Evolutionary conservation across 306 rosid genomes (phyloP).

Genomic region (Prunus fruticosa): DNA sequence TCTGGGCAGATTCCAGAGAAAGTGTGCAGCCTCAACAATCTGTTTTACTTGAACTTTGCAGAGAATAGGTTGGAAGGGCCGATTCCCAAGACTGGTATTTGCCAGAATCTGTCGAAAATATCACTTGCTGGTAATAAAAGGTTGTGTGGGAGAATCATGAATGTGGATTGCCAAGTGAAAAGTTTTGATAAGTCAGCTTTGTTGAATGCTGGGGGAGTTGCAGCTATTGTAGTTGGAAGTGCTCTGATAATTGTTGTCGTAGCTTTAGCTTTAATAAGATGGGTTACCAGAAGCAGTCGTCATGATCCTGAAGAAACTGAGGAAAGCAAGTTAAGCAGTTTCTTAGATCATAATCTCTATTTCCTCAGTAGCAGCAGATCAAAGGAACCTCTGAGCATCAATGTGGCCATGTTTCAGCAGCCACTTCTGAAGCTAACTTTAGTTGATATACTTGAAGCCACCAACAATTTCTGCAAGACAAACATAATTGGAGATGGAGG

Average conservation of each 20-base stretch:
- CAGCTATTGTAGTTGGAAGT: conserved; percentile 52
- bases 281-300: conserved; percentile 41
- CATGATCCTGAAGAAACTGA: conserved; percentile 55
- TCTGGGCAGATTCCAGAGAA: conserved; percentile 77
- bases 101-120: conserved; percentile 60
- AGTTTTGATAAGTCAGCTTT: conserved; percentile 45
- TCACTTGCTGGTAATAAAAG: conserved; percentile 57
- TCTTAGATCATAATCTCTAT: conserved; percentile 68
- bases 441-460: conserved; percentile 73
- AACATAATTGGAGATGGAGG: conserved; percentile 99
- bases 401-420: conserved; percentile 91
- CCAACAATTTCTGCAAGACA: conserved; percentile 92
- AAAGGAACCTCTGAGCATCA: conserved; percentile 89
- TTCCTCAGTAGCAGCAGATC: conserved; percentile 90
- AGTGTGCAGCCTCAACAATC: conserved; percentile 64
- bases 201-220: conserved; percentile 61
- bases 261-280: conserved; percentile 55
- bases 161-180: conserved; percentile 49
- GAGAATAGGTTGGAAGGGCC: conserved; percentile 77
- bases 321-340: conserved; percentile 62
- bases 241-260: conserved; percentile 34
- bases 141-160: conserved; percentile 70
- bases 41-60: conserved; percentile 64
- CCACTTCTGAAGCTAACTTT: conserved; percentile 85
- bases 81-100: conserved; percentile 75